These are phyloP conservation scores for Cryptococcus neoformans DNA, from an alignment of 1,284 basidiomycete genomes.

Conservation along the genomic window DNA sequence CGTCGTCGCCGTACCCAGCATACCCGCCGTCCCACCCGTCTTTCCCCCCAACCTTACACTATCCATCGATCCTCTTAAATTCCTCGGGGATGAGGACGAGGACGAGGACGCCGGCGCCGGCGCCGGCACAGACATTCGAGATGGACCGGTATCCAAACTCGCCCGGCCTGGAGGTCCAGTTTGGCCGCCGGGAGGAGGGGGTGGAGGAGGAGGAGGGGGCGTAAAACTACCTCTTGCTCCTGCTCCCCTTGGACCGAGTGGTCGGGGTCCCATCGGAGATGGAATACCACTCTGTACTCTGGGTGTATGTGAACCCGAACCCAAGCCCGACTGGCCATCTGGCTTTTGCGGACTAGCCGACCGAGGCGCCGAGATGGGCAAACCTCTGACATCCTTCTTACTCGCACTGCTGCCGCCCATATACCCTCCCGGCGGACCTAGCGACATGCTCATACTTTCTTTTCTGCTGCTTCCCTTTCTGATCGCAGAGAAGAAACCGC, in stretches of 20 bases:
- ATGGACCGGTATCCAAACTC: constrained; percentile 5
- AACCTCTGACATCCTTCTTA: constrained; percentile 36
- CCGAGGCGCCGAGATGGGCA: constrained; percentile 31
- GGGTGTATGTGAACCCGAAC: constrained; percentile 4
- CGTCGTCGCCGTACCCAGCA: no score
- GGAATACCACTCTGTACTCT: constrained; percentile 10
- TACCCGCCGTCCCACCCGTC: no score
- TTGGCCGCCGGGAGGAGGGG: no score
- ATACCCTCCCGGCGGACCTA: constrained; percentile 20
- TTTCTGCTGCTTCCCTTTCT: constrained; percentile 30
- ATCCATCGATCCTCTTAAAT: no score
- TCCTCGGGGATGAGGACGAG: neutral
- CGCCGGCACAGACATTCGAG: constrained; percentile 5
- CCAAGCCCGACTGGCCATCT: neutral
- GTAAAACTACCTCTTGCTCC: no score
- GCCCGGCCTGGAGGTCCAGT: neutral
- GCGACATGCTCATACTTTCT: constrained; percentile 18
- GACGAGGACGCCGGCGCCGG: neutral
- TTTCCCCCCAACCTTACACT: no score
- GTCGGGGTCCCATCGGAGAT: constrained; percentile 31
- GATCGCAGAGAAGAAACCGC: constrained; percentile 34
- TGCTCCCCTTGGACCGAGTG: constrained; percentile 9
- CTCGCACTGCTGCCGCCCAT: neutral
- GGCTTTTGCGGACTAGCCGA: constrained; percentile 9
- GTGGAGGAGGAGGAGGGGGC: no score